Percentiles rank a stretch among this genome's conserved stretches.
These are phyloP conservation scores for Lichtheimia ornata DNA, from an alignment of 371 early-diverging fungal genomes.

Conservation along the genomic window DNA sequence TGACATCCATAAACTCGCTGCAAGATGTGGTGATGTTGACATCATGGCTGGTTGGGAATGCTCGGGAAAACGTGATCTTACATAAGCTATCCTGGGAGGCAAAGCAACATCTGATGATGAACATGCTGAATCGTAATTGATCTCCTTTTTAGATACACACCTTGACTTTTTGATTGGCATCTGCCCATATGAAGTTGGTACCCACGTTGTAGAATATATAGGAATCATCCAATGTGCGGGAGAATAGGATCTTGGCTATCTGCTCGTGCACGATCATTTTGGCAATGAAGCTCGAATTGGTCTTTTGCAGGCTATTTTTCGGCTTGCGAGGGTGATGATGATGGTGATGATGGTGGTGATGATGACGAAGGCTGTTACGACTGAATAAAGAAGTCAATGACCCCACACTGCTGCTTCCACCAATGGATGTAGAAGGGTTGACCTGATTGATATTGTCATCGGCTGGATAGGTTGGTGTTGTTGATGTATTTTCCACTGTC, in stretches of 20 bases:
- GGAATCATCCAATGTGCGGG: conserved; percentile 58
- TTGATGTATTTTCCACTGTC: neutral
- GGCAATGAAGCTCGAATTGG: conserved; percentile 76
- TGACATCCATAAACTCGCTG: conserved; percentile 68
- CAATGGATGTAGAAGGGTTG: conserved; percentile 12
- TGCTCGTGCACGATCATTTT: conserved; percentile 80
- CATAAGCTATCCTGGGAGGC: conserved; percentile 71
- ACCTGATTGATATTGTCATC: conserved; percentile 7
- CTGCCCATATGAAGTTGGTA: conserved; percentile 71
- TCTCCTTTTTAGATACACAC: conserved; percentile 21
- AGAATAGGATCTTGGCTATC: conserved; percentile 69
- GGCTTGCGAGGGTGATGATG: conserved; percentile 45
- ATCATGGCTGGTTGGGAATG: conserved; percentile 86
- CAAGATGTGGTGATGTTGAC: conserved; percentile 74
- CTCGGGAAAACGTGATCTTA: conserved; percentile 75
- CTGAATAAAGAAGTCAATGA: conserved; percentile 21
- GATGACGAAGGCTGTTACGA: conserved; percentile 19
- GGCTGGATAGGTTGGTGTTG: neutral
- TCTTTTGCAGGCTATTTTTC: conserved; percentile 64
- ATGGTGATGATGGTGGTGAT: conserved; percentile 20
- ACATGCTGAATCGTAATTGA: neutral
- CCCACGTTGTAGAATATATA: conserved; percentile 82
- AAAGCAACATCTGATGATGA: neutral
- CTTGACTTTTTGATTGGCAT: conserved; percentile 59
- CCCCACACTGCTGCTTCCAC: conserved; percentile 17